phyloP scores from a whole-genome alignment of 441 rosid species.

The Euphorbia celastroides region DNA sequence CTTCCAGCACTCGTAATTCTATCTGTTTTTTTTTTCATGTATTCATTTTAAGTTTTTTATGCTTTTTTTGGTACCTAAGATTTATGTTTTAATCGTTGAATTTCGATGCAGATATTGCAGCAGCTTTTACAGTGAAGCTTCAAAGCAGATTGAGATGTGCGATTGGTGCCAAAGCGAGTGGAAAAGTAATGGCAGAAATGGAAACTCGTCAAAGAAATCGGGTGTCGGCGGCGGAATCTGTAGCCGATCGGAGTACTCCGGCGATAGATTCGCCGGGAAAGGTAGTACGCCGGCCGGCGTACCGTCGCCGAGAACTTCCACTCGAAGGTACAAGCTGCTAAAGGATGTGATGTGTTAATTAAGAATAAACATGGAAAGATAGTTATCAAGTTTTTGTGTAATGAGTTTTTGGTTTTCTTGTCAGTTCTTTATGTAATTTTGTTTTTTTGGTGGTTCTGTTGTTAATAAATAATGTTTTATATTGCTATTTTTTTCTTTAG shows the following conservation, averaged over 20 bases:
- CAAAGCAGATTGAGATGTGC: conserved; percentile 56
- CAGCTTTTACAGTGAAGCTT: conserved; percentile 61
- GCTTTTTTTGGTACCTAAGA: too few relatives aligned
- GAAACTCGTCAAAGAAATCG: conserved; percentile 55
- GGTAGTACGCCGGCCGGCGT: conserved; percentile 1
- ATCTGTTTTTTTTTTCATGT: too few relatives aligned
- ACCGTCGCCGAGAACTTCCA: conserved; percentile 69
- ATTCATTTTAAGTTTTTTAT: too few relatives aligned
- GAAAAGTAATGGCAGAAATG: conserved; percentile 33
- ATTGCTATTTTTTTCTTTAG: conserved; percentile 7
- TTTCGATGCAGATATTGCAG: conserved; percentile 66
- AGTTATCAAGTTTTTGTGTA: too few relatives aligned
- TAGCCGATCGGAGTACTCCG: conserved; percentile 58
- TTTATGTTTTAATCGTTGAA: background rate
- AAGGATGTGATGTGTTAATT: conserved; percentile 89
- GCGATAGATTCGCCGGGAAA: conserved; percentile 18
- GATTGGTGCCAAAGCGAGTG: conserved; percentile 90
- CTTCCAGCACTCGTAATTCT: conserved; percentile 47
- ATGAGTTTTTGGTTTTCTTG: background rate
- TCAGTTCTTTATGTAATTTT: conserved; percentile 6
- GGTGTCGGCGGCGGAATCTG: conserved; percentile 27
- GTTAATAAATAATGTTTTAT: background rate
- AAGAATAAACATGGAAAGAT: background rate
- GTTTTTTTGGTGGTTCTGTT: background rate
- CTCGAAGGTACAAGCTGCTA: conserved; percentile 98